Conservation (phyloP, 192 early-diverging fungal genomes). For the Backusella psychrophila region DNA sequence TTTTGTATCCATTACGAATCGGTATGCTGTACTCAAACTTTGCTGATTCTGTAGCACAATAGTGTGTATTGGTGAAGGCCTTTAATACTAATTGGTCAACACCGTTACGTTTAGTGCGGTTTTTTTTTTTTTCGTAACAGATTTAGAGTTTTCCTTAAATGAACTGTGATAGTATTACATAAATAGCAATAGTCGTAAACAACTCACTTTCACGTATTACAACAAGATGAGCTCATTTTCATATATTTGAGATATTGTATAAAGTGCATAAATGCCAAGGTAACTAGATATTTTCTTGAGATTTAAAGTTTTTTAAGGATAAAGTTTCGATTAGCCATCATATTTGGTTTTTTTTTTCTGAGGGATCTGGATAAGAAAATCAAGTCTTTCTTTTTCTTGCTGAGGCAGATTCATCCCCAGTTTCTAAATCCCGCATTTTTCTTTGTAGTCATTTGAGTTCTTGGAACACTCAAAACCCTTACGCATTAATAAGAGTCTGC, state of each 20-base stretch:
- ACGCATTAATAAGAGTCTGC: no score
- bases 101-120: not conserved
- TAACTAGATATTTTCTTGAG: no score
- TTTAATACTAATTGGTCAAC: not conserved
- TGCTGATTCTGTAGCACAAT: not conserved
- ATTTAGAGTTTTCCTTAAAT: not conserved
- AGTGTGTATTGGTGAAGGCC: not conserved
- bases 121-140: not conserved
- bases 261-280: not conserved
- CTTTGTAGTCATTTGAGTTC: not conserved
- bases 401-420: not conserved
- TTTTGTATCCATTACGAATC: not conserved
- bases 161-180: not conserved
- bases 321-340: not conserved
- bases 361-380: not conserved
- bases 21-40: not conserved
- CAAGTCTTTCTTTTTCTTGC: not conserved
- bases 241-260: not conserved
- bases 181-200: not conserved
- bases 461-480: no score
- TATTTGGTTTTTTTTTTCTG: not conserved
- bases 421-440: not conserved
- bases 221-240: not conserved
- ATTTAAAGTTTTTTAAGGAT: not conserved
- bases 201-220: slow-evolving; percentile 2